Evolutionary conservation across 805 yeast genomes (phyloP).

Genomic region (Blastobotrys chiropterorum): DNA sequence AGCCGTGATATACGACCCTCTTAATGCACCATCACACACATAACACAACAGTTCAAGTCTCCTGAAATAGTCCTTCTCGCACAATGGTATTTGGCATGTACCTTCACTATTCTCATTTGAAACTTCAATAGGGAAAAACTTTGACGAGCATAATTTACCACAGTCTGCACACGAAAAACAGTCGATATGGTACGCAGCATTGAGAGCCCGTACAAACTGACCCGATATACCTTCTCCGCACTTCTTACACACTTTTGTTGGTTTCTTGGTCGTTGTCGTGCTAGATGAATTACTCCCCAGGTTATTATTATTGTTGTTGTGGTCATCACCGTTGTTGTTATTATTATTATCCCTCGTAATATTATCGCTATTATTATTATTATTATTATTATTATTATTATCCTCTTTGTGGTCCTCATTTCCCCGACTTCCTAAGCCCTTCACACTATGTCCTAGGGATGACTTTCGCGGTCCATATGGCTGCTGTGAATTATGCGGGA

Average conservation of each 20-base stretch:
- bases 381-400: not conserved
- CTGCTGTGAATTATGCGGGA: not conserved
- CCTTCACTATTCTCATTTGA: conserved; percentile 12
- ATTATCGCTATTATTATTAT: not conserved
- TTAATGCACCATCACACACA: conserved; percentile 74
- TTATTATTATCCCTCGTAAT: not conserved
- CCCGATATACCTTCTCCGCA: conserved; percentile 54
- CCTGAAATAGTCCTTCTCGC: conserved; percentile 89
- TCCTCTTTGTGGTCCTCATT: not conserved
- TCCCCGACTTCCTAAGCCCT: not conserved
- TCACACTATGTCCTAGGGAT: not conserved
- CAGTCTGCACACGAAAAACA: conserved; percentile 88
- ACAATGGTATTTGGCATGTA: conserved; percentile 48
- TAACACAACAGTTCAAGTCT: conserved; percentile 80
- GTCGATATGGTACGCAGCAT: conserved; percentile 71
- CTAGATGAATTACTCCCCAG: not conserved
- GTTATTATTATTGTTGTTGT: not conserved
- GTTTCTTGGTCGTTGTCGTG: conserved; percentile 1
- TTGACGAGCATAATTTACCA: conserved; percentile 69
- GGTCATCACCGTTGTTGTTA: not conserved
- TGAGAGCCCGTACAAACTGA: conserved; percentile 83
- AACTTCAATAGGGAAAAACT: conserved; percentile 77
- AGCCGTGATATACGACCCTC: conserved; percentile 93
- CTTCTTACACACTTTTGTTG: conserved; percentile 38
- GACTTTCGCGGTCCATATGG: not conserved